These are phyloP conservation scores for Viola pubescens DNA, from an alignment of 441 rosid genomes.

Conservation along the genomic window DNA sequence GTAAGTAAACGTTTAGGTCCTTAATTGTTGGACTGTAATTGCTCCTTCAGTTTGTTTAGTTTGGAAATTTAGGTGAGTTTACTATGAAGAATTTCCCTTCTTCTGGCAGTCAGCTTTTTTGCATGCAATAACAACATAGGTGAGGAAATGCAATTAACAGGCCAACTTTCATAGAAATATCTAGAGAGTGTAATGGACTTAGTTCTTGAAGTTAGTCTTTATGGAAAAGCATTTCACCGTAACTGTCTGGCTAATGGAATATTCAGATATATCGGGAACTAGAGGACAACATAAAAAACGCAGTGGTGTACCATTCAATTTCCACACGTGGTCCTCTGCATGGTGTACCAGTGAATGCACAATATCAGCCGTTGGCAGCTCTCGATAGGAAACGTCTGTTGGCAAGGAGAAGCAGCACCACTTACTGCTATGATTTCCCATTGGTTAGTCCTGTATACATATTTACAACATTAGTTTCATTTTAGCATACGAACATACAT, in stretches of 20 bases:
- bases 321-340: constrained; percentile 62
- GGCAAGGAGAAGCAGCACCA: constrained; percentile 82
- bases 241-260: constrained; percentile 15
- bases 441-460: constrained; percentile 47
- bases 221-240: constrained; percentile 3
- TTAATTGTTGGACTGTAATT: too few relatives aligned
- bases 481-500: not conserved
- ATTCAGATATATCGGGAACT: constrained; percentile 88
- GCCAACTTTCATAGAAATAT: not conserved
- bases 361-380: constrained; percentile 67
- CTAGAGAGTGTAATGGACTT: not conserved
- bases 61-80: not conserved
- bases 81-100: not conserved
- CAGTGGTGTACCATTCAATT: constrained; percentile 60
- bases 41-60: not conserved
- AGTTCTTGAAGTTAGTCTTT: not conserved
- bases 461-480: not conserved
- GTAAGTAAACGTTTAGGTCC: too few relatives aligned
- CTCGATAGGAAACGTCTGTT: constrained; percentile 77
- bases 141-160: not conserved
- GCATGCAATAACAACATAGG: not conserved
- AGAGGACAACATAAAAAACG: constrained; percentile 52
- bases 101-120: constrained; percentile 1
- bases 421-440: constrained; percentile 98
- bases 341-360: constrained; percentile 50